Conservation (phyloP, 768 basidiomycete genomes). For the Coprinopsis strossmayeri region DNA sequence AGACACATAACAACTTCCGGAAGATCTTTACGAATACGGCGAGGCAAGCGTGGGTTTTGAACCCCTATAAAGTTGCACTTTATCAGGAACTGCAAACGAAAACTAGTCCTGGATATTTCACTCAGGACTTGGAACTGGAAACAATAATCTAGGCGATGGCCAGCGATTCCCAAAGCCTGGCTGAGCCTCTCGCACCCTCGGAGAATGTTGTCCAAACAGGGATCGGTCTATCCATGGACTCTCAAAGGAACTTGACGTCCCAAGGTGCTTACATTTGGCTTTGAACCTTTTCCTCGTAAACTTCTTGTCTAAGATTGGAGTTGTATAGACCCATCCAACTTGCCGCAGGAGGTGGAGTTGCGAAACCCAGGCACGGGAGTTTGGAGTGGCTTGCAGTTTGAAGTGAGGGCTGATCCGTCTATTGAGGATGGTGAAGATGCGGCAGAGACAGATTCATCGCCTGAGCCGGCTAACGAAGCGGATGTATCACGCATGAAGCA, state of each 20-base stretch:
- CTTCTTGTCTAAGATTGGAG: background rate
- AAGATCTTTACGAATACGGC: no score
- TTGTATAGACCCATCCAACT: background rate
- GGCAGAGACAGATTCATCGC: constrained; percentile 12
- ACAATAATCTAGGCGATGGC: background rate
- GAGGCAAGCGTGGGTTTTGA: no score
- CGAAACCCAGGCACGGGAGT: no score
- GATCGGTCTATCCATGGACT: no score
- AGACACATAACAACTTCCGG: no score
- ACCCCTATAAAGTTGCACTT: no score
- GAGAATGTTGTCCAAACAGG: no score
- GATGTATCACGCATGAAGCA: constrained; percentile 46
- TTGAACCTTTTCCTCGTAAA: background rate
- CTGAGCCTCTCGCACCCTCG: background rate
- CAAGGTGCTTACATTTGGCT: background rate
- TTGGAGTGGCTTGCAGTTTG: no score
- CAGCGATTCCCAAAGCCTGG: background rate
- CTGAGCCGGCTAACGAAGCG: constrained; percentile 33
- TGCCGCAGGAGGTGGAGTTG: no score
- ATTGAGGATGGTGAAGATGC: background rate
- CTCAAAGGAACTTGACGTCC: background rate
- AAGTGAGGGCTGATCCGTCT: background rate
- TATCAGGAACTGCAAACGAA: no score
- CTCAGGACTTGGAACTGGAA: background rate
- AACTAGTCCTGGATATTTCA: no score